These are phyloP conservation scores for Hebeloma cylindrosporum DNA, from an alignment of 768 basidiomycete species.

Conservation along the genomic window DNA sequence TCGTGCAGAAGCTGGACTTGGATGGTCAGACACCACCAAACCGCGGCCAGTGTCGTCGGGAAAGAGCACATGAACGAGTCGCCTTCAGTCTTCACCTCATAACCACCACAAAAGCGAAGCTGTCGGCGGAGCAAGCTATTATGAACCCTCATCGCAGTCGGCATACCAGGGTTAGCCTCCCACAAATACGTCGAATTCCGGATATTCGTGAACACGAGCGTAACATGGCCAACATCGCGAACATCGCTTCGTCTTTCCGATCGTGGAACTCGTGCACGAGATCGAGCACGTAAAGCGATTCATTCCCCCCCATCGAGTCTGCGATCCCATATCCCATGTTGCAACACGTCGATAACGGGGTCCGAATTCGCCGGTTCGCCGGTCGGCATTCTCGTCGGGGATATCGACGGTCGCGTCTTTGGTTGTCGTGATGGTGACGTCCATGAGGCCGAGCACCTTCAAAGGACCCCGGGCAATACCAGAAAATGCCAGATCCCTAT, in stretches of 20 bases:
- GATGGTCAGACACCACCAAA: conserved; percentile 89
- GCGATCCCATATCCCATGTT: conserved; percentile 96
- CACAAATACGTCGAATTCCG: conserved; percentile 94
- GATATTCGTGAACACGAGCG: conserved; percentile 97
- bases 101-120: conserved; percentile 88
- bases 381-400: conserved; percentile 83
- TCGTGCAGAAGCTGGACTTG: conserved; percentile 81
- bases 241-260: conserved; percentile 77
- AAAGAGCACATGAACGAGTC: conserved; percentile 99
- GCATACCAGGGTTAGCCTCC: conserved; percentile 96
- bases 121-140: conserved; percentile 84
- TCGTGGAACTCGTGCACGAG: conserved; percentile 86
- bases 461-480: no score
- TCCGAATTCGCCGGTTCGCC: conserved; percentile 92
- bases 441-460: conserved; percentile 95
- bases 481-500: no score
- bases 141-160: conserved; percentile 88
- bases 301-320: conserved; percentile 82
- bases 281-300: conserved; percentile 87
- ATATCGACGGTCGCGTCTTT: conserved; percentile 54
- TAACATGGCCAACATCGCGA: conserved; percentile 94
- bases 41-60: conserved; percentile 79
- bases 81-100: conserved; percentile 99
- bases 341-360: conserved; percentile 84
- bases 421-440: conserved; percentile 80